Evolutionary conservation across 2,329 filamentous ascomycete species (phyloP), one percentile per base, ranked within the genome.

Genomic region (Byssothecium circinans): DNA sequence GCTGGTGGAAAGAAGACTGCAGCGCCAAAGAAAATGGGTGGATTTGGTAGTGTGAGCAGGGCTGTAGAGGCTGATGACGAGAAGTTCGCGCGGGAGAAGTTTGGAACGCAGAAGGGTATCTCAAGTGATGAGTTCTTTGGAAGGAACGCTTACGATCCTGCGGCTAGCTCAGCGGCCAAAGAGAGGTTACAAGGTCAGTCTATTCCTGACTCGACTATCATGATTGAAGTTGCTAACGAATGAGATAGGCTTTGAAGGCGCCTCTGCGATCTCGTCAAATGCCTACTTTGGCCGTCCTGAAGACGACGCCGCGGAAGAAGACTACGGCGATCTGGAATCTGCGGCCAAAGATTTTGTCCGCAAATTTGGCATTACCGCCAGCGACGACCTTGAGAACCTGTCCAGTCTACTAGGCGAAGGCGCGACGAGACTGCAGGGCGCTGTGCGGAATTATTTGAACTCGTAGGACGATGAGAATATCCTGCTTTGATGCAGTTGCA

Each of bases 71-170:
- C 33, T 8, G 40, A 84, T 39, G 90, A 96, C 48, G 84, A 96
- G 64, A 85, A 83, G 65, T 95, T 89, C 67, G 90, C 91, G 5
- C 88, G 89, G 62, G 78, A 82, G 65, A 96, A 96, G 73, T 99
- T 99, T 65, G 92, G 91, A 51, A 75, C 74, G 35, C 94, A 99
- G 71, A 97, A 97, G 78, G 89, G 89, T 60, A 99, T 99, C 59
- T 96, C 91, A 0, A 96, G 91, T 0, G 94, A 99, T 70, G 94
- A 99, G 70, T 99, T 95, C 80, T 99, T 99, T 68, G 91, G 92
- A 64, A 92, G 94, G 70, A 89, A 91, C 43, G 76, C 82, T 45
- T 97, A 86, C 72, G 91, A 99, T 68, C 85, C 91, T 30, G 80
- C 79, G 45, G 83, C 87, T 8, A 87, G 94, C 67, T 79, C 84